Conservation (phyloP, 495 filamentous ascomycete genomes). For the Penicillium coffeae region DNA sequence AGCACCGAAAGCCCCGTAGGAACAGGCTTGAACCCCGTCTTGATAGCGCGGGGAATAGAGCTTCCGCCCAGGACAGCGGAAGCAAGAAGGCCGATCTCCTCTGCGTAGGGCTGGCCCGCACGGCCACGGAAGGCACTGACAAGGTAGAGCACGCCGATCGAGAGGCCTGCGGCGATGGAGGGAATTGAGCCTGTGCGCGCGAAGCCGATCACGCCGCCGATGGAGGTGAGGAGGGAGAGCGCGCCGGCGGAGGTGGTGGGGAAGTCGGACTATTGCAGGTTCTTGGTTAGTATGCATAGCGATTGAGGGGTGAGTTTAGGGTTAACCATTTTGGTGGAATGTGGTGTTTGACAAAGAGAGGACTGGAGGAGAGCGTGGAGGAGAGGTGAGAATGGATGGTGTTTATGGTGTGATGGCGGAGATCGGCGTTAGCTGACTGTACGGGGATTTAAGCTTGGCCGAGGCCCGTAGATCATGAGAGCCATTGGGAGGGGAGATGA, state of each 20-base stretch:
- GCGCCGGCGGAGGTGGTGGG: constrained; percentile 55
- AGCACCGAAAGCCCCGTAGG: constrained; percentile 68
- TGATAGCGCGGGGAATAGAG: constrained; percentile 79
- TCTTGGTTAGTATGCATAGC: constrained; percentile 3
- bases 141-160: constrained; percentile 66
- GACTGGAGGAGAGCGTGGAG: neutral
- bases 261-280: neutral
- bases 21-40: constrained; percentile 66
- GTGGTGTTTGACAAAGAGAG: neutral
- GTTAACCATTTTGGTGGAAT: constrained; percentile 17
- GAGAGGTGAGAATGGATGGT: neutral
- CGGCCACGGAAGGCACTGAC: constrained; percentile 37
- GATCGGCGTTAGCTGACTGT: neutral
- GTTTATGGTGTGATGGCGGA: neutral
- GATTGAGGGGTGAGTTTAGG: neutral
- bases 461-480: neutral
- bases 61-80: constrained; percentile 76
- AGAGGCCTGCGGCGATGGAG: constrained; percentile 75
- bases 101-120: constrained; percentile 59
- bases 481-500: neutral
- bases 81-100: constrained; percentile 74
- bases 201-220: constrained; percentile 84
- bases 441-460: neutral
- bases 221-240: constrained; percentile 77
- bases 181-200: constrained; percentile 78